Evolutionary conservation across 1,284 basidiomycete species (phyloP), one percentile per base, ranked within the genome.

Genomic region (Marasmius sp.): DNA sequence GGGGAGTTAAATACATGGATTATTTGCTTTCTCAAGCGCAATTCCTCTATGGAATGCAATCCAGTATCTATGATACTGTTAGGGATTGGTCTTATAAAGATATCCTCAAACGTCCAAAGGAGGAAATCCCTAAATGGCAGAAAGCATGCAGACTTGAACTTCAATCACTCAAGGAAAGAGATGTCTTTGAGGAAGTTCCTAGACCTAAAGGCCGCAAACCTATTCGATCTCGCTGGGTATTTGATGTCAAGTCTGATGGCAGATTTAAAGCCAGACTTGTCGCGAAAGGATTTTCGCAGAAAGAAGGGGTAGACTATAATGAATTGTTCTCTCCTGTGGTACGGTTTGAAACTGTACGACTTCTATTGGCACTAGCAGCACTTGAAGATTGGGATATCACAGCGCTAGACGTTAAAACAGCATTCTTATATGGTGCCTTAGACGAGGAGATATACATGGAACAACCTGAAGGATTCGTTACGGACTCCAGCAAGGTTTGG

Each of bases 361-460:
- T 20, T 0, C 60, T 83, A 16, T 63, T 76, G 12, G 70, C 74
- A 0, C 57, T 76, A 6, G 70, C 74, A 12, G 71, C 71, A 0
- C 52, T 67, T 1, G 41, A 73, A 27, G 66, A 74, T 43, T 73
- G 71, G 65, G 61, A 73, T 18, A 62, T 80, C 12, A 62, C 72
- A 20, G 72, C 70, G 16, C 60, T 79, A 8, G 77, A 82, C 64
- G 70, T 80, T 3, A 70, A 72, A 49, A 70, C 69, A 1, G 76
- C 78, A 0, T 81, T 75, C 62, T 69, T 78, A 0, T 74, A 79
- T 69, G 71, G 76, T 3, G 57, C 69, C 18, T 66, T 78, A 1
- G 67, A 75, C 6, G 71, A 76, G 49, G 73, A 77, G 52, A 68
- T 78, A 10, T 78, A 76, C 59, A 76, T 76, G 72, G 59, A 70